These are phyloP conservation scores for Microcyclospora pomicola DNA, from an alignment of 2,329 filamentous ascomycete genomes.

Conservation along the genomic window DNA sequence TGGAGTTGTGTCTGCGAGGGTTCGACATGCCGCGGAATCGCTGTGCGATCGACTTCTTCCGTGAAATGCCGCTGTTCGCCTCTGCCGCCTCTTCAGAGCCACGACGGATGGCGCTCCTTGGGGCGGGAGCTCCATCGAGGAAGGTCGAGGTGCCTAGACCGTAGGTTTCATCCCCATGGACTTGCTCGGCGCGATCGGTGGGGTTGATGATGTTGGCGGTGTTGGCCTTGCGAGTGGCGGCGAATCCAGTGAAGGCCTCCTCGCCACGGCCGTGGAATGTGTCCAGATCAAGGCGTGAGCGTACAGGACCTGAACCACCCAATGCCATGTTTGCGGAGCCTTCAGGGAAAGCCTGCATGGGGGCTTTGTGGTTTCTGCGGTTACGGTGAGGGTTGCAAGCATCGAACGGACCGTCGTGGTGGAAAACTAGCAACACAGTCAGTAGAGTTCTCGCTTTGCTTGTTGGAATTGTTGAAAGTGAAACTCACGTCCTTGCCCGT, in stretches of 20 bases:
- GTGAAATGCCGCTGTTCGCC: conserved; percentile 34
- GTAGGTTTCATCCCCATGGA: conserved; percentile 71
- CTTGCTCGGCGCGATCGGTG: conserved; percentile 48
- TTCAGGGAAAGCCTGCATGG: conserved; percentile 92
- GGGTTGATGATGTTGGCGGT: conserved; percentile 49
- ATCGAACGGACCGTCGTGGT: conserved; percentile 95
- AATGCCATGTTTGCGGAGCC: conserved; percentile 85
- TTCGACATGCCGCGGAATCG: conserved; percentile 75
- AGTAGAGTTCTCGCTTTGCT: conserved; percentile 3
- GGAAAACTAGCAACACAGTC: conserved; percentile 54
- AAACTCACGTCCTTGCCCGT: conserved; percentile 71
- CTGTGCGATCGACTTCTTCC: conserved; percentile 91
- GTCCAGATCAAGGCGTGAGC: conserved; percentile 67
- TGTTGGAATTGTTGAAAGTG: background rate
- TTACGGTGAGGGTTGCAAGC: conserved; percentile 92
- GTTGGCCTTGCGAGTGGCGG: conserved; percentile 29
- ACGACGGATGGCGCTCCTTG: conserved; percentile 61
- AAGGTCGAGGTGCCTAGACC: conserved; percentile 92
- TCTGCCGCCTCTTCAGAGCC: conserved; percentile 50
- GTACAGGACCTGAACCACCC: conserved; percentile 74
- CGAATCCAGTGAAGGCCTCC: conserved; percentile 79
- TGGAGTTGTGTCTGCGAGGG: conserved; percentile 45
- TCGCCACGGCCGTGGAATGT: conserved; percentile 73
- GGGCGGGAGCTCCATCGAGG: conserved; percentile 82
- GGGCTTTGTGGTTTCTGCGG: conserved; percentile 66